Percentiles rank a stretch among this genome's conserved stretches.
Conservation (phyloP, 2,329 filamentous ascomycete genomes). For the Leptographium flavum region DNA sequence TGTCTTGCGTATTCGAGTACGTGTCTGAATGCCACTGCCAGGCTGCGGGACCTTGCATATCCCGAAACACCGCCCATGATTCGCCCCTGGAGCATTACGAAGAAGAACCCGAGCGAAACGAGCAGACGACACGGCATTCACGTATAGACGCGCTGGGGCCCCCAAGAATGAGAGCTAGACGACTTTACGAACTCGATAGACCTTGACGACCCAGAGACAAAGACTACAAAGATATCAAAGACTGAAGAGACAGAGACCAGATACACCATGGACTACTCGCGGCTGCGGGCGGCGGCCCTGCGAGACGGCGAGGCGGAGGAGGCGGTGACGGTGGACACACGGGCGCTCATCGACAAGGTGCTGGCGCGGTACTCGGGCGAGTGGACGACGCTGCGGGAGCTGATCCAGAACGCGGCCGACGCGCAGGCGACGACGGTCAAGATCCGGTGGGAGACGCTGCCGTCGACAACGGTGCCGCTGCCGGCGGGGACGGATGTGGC, state of each 20-base stretch:
- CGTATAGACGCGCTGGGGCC: no score
- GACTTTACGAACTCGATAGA: no score
- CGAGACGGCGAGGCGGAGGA: constrained; percentile 81
- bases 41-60: no score
- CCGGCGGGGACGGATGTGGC: constrained; percentile 25
- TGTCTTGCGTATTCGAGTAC: no score
- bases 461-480: constrained; percentile 65
- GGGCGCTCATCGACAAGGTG: constrained; percentile 94
- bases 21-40: no score
- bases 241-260: not conserved
- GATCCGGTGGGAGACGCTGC: constrained; percentile 83
- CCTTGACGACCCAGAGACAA: no score
- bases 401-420: constrained; percentile 97
- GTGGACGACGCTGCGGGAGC: constrained; percentile 78
- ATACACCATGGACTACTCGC: constrained; percentile 50
- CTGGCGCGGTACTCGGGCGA: constrained; percentile 92
- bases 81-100: no score
- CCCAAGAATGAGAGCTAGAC: no score
- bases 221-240: no score
- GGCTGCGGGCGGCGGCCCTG: constrained; percentile 76
- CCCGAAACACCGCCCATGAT: no score
- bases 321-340: constrained; percentile 93
- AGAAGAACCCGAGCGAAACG: no score
- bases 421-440: constrained; percentile 80
- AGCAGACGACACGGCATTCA: no score